Conservation (phyloP, 805 yeast genomes). For the Lipomyces lipofer region DNA sequence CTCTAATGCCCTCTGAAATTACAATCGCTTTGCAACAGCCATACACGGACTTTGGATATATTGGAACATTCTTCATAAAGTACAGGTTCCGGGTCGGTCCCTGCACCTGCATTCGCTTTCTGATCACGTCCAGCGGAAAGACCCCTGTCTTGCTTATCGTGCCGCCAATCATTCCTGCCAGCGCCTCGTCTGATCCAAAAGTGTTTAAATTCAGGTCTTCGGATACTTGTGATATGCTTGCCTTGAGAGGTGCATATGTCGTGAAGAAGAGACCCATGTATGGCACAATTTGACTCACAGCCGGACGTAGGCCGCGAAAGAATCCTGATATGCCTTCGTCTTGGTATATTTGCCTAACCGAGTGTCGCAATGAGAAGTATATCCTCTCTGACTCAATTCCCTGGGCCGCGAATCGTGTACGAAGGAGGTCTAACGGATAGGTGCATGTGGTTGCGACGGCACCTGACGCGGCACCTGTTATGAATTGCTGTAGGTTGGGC, state of each 20-base stretch:
- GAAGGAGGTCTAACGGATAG: conserved; percentile 86
- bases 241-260: conserved; percentile 29
- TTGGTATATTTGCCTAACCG: conserved; percentile 40
- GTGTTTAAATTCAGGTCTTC: conserved; percentile 2
- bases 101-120: conserved; percentile 74
- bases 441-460: conserved; percentile 67
- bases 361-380: conserved; percentile 36
- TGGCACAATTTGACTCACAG: conserved; percentile 63
- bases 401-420: conserved; percentile 83
- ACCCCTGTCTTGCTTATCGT: conserved; percentile 66
- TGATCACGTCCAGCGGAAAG: conserved; percentile 82
- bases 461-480: conserved; percentile 81
- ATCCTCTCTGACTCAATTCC: conserved; percentile 29
- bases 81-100: conserved; percentile 36
- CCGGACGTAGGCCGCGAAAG: conserved; percentile 51
- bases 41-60: conserved; percentile 35
- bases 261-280: conserved; percentile 67
- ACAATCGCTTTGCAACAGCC: conserved; percentile 45
- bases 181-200: conserved; percentile 46
- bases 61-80: conserved; percentile 15
- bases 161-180: conserved; percentile 78
- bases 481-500: conserved; percentile 46
- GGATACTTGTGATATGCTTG: neutral
- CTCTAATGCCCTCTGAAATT: conserved; percentile 58
- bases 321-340: conserved; percentile 51